A percentile compares a stretch with the other conserved stretches of the same genome.
Evolutionary conservation across 2,329 filamentous ascomycete species (phyloP).

Genomic region (Dactylonectria estremocensis): DNA sequence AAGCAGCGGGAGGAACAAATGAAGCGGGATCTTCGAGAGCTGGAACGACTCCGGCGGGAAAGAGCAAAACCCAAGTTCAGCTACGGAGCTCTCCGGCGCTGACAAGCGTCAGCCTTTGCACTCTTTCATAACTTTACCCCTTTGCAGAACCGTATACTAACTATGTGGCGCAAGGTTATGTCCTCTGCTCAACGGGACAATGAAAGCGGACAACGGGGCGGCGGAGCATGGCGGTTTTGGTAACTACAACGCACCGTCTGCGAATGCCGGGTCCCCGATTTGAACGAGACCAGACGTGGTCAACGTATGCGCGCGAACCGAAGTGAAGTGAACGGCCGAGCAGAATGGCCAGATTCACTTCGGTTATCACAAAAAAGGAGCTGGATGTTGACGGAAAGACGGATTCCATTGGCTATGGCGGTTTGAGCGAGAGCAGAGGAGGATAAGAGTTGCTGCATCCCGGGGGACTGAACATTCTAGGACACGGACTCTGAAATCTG

Average conservation of each 20-base stretch:
- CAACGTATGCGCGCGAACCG: conserved; percentile 9
- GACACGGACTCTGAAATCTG: background rate
- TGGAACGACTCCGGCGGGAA: conserved; percentile 37
- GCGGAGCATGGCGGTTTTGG: conserved; percentile 73
- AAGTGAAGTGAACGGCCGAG: background rate
- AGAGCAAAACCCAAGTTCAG: conserved; percentile 40
- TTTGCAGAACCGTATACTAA: conserved; percentile 39
- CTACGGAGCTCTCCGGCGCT: conserved; percentile 39
- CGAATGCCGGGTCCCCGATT: conserved; percentile 54
- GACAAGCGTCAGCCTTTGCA: conserved; percentile 31
- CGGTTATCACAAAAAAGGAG: background rate
- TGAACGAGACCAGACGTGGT: conserved; percentile 23
- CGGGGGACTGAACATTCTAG: background rate
- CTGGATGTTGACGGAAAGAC: background rate
- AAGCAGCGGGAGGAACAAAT: conserved; percentile 33
- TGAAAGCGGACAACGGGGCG: conserved; percentile 72
- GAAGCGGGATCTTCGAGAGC: conserved; percentile 31
- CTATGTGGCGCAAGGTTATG: conserved; percentile 73
- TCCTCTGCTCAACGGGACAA: conserved; percentile 87
- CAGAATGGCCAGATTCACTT: background rate
- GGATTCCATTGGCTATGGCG: background rate
- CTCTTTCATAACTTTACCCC: conserved; percentile 29
- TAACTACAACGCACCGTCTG: conserved; percentile 62
- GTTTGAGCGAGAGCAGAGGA: background rate
- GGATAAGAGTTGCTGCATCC: background rate